Conservation (phyloP, 2,329 filamentous ascomycete genomes). For the Diaporthe sp. region DNA sequence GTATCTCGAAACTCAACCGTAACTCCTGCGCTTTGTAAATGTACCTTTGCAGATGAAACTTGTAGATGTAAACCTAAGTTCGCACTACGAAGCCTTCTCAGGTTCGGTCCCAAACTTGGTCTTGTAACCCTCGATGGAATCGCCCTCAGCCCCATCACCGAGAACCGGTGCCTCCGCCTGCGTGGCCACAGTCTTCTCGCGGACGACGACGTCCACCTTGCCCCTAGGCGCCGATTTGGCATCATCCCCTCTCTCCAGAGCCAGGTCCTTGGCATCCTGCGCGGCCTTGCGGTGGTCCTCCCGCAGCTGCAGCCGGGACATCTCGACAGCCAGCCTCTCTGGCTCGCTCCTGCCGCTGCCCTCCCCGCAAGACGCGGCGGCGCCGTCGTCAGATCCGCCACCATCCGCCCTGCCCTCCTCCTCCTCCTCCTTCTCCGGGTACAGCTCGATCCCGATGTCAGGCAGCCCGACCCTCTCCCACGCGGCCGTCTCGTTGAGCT, state of each 20-base stretch:
- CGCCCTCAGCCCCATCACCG: conserved; percentile 43
- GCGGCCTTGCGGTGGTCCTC: conserved; percentile 54
- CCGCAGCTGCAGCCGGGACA: conserved; percentile 56
- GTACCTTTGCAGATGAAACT: background rate
- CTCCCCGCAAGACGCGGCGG: background rate
- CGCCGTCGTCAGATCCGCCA: background rate
- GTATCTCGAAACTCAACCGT: conserved; percentile 32
- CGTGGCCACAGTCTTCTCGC: conserved; percentile 59
- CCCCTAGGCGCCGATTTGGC: conserved; percentile 40
- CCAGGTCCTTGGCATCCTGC: conserved; percentile 55
- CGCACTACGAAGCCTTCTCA: conserved; percentile 21
- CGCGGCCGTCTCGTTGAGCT: conserved; percentile 85
- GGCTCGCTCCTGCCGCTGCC: conserved; percentile 35
- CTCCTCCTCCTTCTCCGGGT: conserved; percentile 70
- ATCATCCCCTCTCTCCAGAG: conserved; percentile 59
- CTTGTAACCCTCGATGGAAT: conserved; percentile 63
- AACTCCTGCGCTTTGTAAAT: conserved; percentile 23
- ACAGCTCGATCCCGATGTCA: conserved; percentile 67
- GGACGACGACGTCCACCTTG: conserved; percentile 59
- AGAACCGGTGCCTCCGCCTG: conserved; percentile 51
- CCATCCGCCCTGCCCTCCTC: background rate
- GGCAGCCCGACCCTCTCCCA: conserved; percentile 79
- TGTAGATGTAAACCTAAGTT: background rate
- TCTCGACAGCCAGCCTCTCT: conserved; percentile 44
- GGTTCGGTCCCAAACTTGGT: conserved; percentile 48